phyloP scores from a whole-genome alignment of 2,329 filamentous ascomycete genomes.

The Alternaria solani region DNA sequence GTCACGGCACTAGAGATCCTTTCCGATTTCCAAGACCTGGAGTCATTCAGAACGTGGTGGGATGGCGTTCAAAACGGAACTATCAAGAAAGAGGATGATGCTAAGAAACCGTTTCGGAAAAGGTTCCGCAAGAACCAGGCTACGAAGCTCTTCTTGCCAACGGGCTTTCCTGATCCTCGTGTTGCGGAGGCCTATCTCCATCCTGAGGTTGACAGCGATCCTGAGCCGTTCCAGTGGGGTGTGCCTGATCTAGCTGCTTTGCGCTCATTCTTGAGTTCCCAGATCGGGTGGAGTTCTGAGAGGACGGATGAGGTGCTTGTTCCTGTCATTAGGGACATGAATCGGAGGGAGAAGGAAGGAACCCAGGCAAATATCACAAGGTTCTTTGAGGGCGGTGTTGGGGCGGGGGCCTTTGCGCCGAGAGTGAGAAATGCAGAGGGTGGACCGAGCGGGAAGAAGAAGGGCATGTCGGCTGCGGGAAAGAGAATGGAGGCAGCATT shows the following conservation, averaged over 20 bases:
- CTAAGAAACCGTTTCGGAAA: constrained; percentile 72
- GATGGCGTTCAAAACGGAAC: constrained; percentile 72
- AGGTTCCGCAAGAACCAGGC: constrained; percentile 84
- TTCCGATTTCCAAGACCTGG: constrained; percentile 81
- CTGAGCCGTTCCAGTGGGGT: constrained; percentile 90
- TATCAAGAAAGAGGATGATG: constrained; percentile 67
- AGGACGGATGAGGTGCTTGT: constrained; percentile 94
- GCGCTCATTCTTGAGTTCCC: constrained; percentile 83
- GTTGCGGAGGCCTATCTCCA: constrained; percentile 85
- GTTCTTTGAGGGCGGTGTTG: constrained; percentile 81
- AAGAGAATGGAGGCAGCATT: constrained; percentile 48
- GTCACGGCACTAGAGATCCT: constrained; percentile 95
- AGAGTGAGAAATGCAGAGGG: constrained; percentile 65
- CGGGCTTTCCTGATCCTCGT: constrained; percentile 77
- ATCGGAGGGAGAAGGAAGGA: constrained; percentile 83
- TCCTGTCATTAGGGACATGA: constrained; percentile 95
- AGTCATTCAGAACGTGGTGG: constrained; percentile 91
- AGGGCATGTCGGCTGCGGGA: constrained; percentile 40
- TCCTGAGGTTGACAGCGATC: constrained; percentile 82
- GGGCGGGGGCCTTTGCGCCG: constrained; percentile 75
- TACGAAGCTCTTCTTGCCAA: constrained; percentile 85
- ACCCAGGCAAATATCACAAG: constrained; percentile 97
- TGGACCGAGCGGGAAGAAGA: constrained; percentile 62
- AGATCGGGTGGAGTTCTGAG: constrained; percentile 91
- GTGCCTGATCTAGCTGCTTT: constrained; percentile 90